A percentile compares a stretch with the other conserved stretches of the same genome.
Evolutionary conservation across 257 asterid species (phyloP).

Genomic region (Solanum paucissectum): DNA sequence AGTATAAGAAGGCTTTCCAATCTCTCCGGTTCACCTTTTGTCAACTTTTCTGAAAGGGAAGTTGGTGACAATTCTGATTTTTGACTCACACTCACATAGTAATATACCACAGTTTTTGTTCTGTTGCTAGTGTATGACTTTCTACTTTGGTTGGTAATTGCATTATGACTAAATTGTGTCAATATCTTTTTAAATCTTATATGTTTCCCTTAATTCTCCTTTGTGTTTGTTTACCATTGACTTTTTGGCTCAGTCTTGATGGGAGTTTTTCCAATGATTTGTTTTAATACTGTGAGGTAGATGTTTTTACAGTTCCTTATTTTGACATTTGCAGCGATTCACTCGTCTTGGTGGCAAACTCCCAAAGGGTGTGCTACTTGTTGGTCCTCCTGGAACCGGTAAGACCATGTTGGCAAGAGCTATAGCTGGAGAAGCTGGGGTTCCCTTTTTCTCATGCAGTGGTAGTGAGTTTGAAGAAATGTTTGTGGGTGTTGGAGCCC

Average conservation of each 20-base stretch:
- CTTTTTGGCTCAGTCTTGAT: not conserved
- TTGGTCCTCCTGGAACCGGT: conserved; percentile 97
- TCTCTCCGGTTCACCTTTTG: not conserved
- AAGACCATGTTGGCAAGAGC: conserved; percentile 99
- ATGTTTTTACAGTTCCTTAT: conserved; percentile 12
- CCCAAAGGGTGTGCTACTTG: conserved; percentile 90
- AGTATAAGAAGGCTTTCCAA: not conserved
- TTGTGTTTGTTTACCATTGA: not conserved
- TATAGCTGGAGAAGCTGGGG: conserved; percentile 98
- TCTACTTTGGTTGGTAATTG: not conserved
- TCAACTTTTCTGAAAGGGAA: not conserved
- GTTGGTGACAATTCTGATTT: not conserved
- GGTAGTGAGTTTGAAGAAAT: conserved; percentile 98
- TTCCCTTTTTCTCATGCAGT: conserved; percentile 91
- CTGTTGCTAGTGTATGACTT: not conserved
- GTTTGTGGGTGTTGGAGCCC: conserved; percentile 99
- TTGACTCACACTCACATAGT: not conserved
- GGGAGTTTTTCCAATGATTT: not conserved
- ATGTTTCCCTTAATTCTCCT: not conserved
- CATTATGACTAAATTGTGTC: not conserved
- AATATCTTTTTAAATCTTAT: not conserved
- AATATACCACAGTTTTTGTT: not conserved
- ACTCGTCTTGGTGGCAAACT: conserved; percentile 98
- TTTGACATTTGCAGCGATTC: conserved; percentile 46
- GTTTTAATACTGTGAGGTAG: not conserved